Percentiles rank a stretch among this genome's conserved stretches.
Conservation (phyloP, 2,329 filamentous ascomycete species). For the Arachnopeziza araneosa region DNA sequence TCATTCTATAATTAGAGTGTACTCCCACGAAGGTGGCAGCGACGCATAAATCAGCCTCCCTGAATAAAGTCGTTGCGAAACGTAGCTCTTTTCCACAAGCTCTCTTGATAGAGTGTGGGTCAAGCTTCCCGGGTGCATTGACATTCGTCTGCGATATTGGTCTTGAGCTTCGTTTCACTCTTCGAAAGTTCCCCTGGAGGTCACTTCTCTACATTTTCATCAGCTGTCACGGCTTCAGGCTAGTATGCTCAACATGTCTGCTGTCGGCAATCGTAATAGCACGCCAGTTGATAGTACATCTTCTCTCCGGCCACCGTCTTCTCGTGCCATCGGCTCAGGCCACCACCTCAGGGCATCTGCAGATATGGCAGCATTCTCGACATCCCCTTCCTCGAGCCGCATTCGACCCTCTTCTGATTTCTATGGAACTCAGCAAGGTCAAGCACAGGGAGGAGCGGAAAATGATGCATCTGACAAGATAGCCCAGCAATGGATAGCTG, state of each 20-base stretch:
- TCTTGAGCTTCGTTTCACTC: conserved; percentile 26
- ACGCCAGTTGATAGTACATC: conserved; percentile 81
- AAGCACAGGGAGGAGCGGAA: conserved; percentile 63
- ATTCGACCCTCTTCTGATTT: conserved; percentile 95
- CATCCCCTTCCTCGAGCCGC: conserved; percentile 63
- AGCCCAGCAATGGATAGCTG: conserved; percentile 96
- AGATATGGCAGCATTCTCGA: conserved; percentile 82
- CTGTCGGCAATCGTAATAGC: conserved; percentile 87
- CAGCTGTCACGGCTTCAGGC: conserved; percentile 15
- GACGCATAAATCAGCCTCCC: conserved; percentile 8
- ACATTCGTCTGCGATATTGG: conserved; percentile 19
- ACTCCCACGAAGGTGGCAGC: not conserved
- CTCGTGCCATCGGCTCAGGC: conserved; percentile 69
- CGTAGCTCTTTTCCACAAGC: conserved; percentile 16
- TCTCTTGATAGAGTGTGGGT: conserved; percentile 3
- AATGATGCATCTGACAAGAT: conserved; percentile 84
- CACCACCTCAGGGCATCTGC: conserved; percentile 91
- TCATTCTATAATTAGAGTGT: conserved; percentile 2
- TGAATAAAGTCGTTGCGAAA: conserved; percentile 33
- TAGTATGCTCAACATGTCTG: conserved; percentile 55
- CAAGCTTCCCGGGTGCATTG: conserved; percentile 18
- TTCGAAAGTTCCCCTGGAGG: conserved; percentile 7
- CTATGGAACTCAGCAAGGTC: conserved; percentile 68
- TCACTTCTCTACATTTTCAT: conserved; percentile 12
- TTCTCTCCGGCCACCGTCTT: conserved; percentile 75